Conservation (phyloP, 1,284 basidiomycete species). For the Apiotrichum gamsii region DNA sequence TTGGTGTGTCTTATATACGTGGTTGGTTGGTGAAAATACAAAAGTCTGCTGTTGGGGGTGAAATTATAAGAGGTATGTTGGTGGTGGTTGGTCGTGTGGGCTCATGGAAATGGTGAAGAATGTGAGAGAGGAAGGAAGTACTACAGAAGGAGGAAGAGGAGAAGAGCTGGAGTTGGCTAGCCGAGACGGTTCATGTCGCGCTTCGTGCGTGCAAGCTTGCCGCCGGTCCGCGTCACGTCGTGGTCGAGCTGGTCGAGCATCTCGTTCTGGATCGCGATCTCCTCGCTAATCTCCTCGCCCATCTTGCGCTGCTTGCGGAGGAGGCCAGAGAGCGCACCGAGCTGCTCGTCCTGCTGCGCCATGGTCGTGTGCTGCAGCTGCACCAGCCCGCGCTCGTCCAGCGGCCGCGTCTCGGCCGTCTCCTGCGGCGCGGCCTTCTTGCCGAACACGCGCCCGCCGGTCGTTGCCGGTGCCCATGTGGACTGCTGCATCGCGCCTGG, state of each 20-base stretch:
- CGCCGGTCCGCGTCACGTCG: slow-evolving; percentile 68
- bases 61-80: too few relatives aligned
- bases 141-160: too few relatives aligned
- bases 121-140: too few relatives aligned
- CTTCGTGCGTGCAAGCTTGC: slow-evolving; percentile 70
- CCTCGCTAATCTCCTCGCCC: slow-evolving; percentile 77
- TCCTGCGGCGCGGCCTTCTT: slow-evolving; percentile 58
- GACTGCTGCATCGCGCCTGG: slow-evolving; percentile 9
- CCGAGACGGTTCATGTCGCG: slow-evolving; percentile 64
- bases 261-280: slow-evolving; percentile 79
- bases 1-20: too few relatives aligned
- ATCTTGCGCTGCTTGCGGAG: slow-evolving; percentile 79
- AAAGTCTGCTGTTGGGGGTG: too few relatives aligned
- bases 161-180: too few relatives aligned
- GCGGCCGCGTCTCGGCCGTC: slow-evolving; percentile 74
- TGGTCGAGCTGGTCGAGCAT: slow-evolving; percentile 70
- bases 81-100: too few relatives aligned
- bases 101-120: too few relatives aligned
- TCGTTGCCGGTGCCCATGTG: slow-evolving; percentile 14
- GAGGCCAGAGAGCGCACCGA: slow-evolving; percentile 70
- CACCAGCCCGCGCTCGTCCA: slow-evolving; percentile 75
- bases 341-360: slow-evolving; percentile 73
- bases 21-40: too few relatives aligned
- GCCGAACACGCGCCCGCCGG: slow-evolving; percentile 64
- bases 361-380: slow-evolving; percentile 74